These are phyloP conservation scores for Pseudomonodictys pantanalensis DNA, from an alignment of 495 filamentous ascomycete species.

Conservation along the genomic window DNA sequence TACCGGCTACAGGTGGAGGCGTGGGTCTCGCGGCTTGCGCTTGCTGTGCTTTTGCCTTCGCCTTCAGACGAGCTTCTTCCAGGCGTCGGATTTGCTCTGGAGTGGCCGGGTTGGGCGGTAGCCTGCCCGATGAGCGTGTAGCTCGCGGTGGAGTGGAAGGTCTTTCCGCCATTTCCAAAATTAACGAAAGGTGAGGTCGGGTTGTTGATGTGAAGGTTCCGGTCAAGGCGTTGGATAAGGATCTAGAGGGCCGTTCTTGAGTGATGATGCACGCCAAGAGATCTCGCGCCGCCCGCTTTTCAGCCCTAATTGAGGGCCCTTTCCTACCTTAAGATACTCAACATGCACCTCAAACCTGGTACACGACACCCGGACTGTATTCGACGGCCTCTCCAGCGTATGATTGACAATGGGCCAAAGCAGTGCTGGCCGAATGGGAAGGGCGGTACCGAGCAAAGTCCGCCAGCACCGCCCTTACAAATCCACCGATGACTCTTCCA, in stretches of 20 bases:
- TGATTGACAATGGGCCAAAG: too few relatives aligned
- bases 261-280: constrained; percentile 26
- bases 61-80: constrained; percentile 89
- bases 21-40: constrained; percentile 40
- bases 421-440: too few relatives aligned
- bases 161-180: constrained; percentile 46
- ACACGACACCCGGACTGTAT: too few relatives aligned
- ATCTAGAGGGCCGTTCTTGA: background rate
- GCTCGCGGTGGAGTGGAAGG: constrained; percentile 62
- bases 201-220: background rate
- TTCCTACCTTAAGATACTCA: too few relatives aligned
- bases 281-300: too few relatives aligned
- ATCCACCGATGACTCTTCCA: constrained; percentile 24
- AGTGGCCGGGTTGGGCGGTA: constrained; percentile 58
- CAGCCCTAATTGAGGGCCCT: too few relatives aligned
- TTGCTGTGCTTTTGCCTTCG: constrained; percentile 76
- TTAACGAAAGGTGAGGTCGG: too few relatives aligned
- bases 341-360: too few relatives aligned
- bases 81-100: constrained; percentile 63
- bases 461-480: constrained; percentile 28
- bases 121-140: constrained; percentile 41
- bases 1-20: constrained; percentile 44
- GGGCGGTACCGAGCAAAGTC: too few relatives aligned
- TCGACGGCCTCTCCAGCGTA: too few relatives aligned
- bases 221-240: background rate